Evolutionary conservation across 768 basidiomycete genomes (phyloP), one percentile per base, ranked within the genome.

Genomic region (Coprinopsis marcescibilis): DNA sequence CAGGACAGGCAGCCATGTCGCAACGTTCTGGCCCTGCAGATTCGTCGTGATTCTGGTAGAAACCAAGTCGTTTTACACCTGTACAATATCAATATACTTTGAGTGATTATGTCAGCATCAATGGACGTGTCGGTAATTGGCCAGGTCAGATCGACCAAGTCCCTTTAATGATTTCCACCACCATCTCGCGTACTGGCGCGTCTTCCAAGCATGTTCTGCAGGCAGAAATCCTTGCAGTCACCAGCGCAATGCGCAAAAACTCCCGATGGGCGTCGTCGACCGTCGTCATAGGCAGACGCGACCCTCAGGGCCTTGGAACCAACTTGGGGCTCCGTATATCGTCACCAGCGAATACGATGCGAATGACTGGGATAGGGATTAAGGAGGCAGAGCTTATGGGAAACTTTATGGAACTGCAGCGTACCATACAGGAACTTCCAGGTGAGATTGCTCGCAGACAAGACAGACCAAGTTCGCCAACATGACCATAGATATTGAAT

Each of bases 211-310:
- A 92, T 75, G 77, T 96, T 34, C 64, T 98, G 26, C 80, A 88
- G 51, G 85, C 92, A 34, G 93, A 98, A 71, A 87, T 97, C 51
- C 76, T 93, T 42, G 74, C 89, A 14, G 89, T 98, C 54, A 96
- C 92, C 27, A 87, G 89, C 2, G 77, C 81, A 15, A 98, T 99
- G 94, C 88, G 95, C 64, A 91, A 93, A 72, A 98, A 98, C 68
- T 92, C 94, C 37, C 81, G 96, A 35, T 97, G 95, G 95, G 87
- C 94, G 14, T 81, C 87, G 11, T 77, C 78, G 36, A 77, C 76
- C 21, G 78, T 81, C 57, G 77, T 77, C 20, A 72, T 80, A 57
- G 72, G 75, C 44, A 67, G 77, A 41, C 73, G 78, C 52, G 85
- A 85, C 57, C 77, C 82, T 55, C 78, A 81, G 15, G 76, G 80